Evolutionary conservation across 1,284 basidiomycete species (phyloP).

Genomic region (Tylopilus sp.): DNA sequence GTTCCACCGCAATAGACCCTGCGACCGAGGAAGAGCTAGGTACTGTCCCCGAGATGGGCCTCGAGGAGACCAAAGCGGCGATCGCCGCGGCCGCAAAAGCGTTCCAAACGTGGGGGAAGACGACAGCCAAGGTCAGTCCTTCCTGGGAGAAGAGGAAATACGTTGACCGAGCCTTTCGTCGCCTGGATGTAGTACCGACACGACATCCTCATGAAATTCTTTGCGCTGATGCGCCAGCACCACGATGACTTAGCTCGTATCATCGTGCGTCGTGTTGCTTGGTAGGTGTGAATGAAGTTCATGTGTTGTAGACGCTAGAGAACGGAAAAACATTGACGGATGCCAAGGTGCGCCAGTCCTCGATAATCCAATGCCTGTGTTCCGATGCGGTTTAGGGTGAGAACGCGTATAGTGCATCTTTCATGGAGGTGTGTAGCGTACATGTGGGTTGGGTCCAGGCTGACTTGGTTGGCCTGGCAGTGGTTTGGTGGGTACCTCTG

Average conservation of each 20-base stretch:
- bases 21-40: slow-evolving; percentile 77
- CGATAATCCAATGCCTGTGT: not conserved
- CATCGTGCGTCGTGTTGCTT: slow-evolving; percentile 49
- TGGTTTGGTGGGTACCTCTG: slow-evolving; percentile 62
- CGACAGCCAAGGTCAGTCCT: slow-evolving; percentile 63
- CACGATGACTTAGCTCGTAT: slow-evolving; percentile 78
- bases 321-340: slow-evolving; percentile 88
- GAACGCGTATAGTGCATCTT: slow-evolving; percentile 76
- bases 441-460: not conserved
- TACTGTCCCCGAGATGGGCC: slow-evolving; percentile 80
- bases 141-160: not conserved
- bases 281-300: slow-evolving; percentile 17
- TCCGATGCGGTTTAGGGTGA: slow-evolving; percentile 52
- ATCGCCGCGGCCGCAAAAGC: slow-evolving; percentile 73
- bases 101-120: slow-evolving; percentile 77
- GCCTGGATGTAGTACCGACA: slow-evolving; percentile 55
- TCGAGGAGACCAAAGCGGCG: slow-evolving; percentile 75
- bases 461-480: slow-evolving; percentile 35
- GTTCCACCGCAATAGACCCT: slow-evolving; percentile 57
- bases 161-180: not conserved
- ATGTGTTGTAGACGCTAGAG: slow-evolving; percentile 66
- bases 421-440: slow-evolving; percentile 59
- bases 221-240: slow-evolving; percentile 69
- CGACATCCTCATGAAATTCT: slow-evolving; percentile 73
- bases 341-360: slow-evolving; percentile 51